Conservation (phyloP, 1,284 basidiomycete species). For the Microbotryum lychnidis-dioicae region DNA sequence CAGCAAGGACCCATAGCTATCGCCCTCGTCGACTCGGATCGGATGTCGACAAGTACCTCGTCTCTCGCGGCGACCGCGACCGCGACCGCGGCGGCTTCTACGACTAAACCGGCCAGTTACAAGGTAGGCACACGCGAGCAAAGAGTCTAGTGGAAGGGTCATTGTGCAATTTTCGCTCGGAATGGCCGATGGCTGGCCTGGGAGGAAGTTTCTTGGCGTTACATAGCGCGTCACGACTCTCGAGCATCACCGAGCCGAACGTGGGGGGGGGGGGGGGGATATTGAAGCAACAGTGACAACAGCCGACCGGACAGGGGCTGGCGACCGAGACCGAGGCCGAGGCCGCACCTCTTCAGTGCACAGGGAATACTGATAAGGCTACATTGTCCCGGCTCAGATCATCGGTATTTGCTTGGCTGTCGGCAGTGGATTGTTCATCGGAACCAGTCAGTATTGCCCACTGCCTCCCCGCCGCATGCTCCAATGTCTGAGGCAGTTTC, state of each 20-base stretch:
- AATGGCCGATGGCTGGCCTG: no score
- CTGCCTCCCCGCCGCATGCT: not conserved
- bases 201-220: no score
- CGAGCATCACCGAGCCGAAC: not conserved
- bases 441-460: constrained; percentile 65
- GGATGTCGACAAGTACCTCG: not conserved
- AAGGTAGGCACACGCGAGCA: not conserved
- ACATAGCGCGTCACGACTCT: not conserved
- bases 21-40: no score
- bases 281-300: not conserved
- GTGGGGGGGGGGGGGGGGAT: not conserved
- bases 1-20: no score
- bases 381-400: constrained; percentile 38
- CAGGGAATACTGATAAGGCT: constrained; percentile 27
- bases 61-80: not conserved
- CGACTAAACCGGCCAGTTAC: not conserved
- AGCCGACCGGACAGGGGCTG: not conserved
- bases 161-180: no score
- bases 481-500: no score
- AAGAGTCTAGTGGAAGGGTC: no score
- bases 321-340: not conserved
- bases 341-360: no score
- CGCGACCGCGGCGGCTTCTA: not conserved
- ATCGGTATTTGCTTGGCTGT: constrained; percentile 68
- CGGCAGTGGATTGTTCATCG: constrained; percentile 77